Percentiles rank a stretch among this genome's conserved stretches.
These are phyloP conservation scores for Amborella trichopoda DNA, from an alignment of 164 flowering plant species.

Conservation along the genomic window DNA sequence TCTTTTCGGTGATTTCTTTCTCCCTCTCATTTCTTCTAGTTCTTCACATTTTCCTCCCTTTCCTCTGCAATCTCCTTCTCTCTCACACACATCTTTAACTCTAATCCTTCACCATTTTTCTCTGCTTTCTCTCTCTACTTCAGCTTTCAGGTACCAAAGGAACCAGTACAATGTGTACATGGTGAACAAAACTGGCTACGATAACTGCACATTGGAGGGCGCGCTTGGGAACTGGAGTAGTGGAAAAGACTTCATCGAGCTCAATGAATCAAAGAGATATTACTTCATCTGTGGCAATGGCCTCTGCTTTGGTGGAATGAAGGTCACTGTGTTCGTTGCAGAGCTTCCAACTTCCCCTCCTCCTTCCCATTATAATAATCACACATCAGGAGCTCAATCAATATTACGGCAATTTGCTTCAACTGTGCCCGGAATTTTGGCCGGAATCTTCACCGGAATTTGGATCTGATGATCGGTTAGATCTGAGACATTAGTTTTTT, in stretches of 20 bases:
- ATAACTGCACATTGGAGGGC: constrained; percentile 10
- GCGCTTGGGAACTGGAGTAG: constrained; percentile 13
- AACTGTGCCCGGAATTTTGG: too few species aligned
- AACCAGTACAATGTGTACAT: constrained; percentile 9
- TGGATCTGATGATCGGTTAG: too few species aligned
- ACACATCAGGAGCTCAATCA: too few species aligned
- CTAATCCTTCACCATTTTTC: too few species aligned
- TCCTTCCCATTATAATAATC: too few species aligned
- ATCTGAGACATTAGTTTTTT: too few species aligned
- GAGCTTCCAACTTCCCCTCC: constrained; percentile 6
- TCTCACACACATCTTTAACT: neutral
- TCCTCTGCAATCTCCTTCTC: neutral
- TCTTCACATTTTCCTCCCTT: too few species aligned
- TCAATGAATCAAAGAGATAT: constrained; percentile 6
- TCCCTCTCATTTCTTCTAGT: neutral
- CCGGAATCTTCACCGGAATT: too few species aligned
- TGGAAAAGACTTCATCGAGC: constrained; percentile 12
- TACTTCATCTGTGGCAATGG: constrained; percentile 13
- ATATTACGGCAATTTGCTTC: too few species aligned
- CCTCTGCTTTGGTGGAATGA: constrained; percentile 8
- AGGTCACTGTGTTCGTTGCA: constrained; percentile 9
- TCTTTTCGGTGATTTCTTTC: too few species aligned
- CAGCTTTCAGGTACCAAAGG: constrained; percentile 17
- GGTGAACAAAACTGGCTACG: constrained; percentile 13
- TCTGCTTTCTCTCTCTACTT: neutral